Evolutionary conservation across 2,329 filamentous ascomycete genomes (phyloP), one percentile per base, ranked within the genome.

Genomic region (Ceratocystis alfenasii): DNA sequence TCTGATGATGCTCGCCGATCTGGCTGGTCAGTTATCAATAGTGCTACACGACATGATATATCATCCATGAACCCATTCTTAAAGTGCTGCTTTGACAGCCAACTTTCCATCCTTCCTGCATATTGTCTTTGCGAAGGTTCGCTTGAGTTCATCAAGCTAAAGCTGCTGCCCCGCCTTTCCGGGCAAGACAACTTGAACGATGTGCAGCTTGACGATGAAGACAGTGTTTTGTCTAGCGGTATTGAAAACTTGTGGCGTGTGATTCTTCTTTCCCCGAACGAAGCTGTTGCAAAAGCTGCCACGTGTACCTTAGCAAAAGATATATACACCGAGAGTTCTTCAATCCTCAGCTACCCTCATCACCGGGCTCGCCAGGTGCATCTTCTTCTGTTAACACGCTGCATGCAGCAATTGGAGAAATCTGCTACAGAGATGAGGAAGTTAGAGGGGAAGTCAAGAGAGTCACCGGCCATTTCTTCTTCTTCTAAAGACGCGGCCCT

Each of bases 201-300:
- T 25, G 77, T 80, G 62, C 72, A 79, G 22, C 74, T 84, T 25
- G 79, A 83, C 65, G 80, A 83, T 59, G 76, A 79, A 6, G 76
- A 78, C n/a, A 75, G 78, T 10, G 72, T 83, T 33, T 77, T 81
- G 69, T 81, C 78, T 68, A 81, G 74, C 69, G 83, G 76, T 30
- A 78, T 82, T 55, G 88, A 94, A 70, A 82, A 91, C 66, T 77
- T 96, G n/a, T 96, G 92, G 92, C 83, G 85, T 28, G 83, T 96
- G 70, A 84, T 93, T 44, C 77, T 95, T 64, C 86, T 83, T 17
- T 85, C 88, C 1, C 83, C 85, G 4, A 78, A 82, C 46, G 77
- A 81, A 46, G 82, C 80, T 0, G 85, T 95, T 61, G 89, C 89
- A 69, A 80, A 81, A 22, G 76, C 80, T 64, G 87, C 89, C 1